phyloP scores from a whole-genome alignment of 306 rosid genomes.

The Medicago truncatula region DNA sequence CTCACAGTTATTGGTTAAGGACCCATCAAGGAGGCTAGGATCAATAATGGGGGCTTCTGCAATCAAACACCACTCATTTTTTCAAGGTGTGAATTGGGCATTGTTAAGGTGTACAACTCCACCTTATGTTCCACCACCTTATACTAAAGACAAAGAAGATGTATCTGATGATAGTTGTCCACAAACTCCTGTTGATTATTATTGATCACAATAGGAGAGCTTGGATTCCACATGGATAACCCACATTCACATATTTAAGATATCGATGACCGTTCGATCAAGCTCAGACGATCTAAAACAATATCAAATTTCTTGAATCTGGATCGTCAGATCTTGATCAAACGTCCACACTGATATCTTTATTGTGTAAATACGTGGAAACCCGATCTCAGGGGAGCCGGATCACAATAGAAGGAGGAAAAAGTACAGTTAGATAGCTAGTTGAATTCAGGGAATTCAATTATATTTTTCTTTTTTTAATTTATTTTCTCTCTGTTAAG shows the following conservation, averaged over 20 bases:
- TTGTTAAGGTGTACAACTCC: constrained; percentile 60
- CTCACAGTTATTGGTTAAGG: constrained; percentile 58
- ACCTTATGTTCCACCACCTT: constrained; percentile 65
- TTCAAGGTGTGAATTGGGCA: constrained; percentile 64
- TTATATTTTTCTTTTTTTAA: neutral
- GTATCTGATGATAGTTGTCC: constrained; percentile 64
- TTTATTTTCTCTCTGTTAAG: neutral
- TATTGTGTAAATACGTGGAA: neutral
- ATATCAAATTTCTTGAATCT: neutral
- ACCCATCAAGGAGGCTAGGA: constrained; percentile 56
- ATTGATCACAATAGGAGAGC: constrained; percentile 40
- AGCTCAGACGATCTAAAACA: neutral
- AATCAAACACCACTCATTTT: constrained; percentile 58
- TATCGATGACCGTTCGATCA: neutral
- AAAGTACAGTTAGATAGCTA: constrained; percentile 30
- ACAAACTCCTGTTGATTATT: constrained; percentile 66
- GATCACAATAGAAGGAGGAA: neutral
- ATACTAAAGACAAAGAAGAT: constrained; percentile 46
- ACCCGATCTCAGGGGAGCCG: neutral
- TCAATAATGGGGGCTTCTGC: constrained; percentile 61
- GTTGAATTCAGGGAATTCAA: constrained; percentile 23
- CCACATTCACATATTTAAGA: neutral
- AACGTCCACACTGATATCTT: neutral
- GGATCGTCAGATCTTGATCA: neutral
- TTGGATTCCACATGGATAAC: neutral